Base-by-base conservation (phyloP, 2,329 filamentous ascomycete genomes). In the Colletotrichum theobromicola region DNA sequence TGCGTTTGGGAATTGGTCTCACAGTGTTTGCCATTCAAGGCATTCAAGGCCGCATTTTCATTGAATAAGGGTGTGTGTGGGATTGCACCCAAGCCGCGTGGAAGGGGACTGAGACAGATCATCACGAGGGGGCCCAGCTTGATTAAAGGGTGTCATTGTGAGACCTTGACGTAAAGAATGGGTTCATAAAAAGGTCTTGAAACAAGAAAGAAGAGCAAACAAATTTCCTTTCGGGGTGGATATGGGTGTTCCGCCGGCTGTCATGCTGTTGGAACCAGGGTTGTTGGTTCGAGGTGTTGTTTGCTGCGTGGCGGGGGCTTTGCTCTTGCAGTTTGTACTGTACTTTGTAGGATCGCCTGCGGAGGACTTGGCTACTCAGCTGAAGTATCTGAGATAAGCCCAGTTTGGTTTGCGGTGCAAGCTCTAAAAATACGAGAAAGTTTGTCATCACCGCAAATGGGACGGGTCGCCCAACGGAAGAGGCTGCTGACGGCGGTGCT, bases 391-490 rank as follows among this genome's bases (percentile, higher is more conserved):
- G 61, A 65, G 67, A 71, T 74, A 55, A 71, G 67, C 72, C 53
- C 35, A 35, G 60, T 16, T 26, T 57, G 16, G 37, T 50, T 46
- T 46, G 7, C 24, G 18, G 15, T n/a, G 28, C 37, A 12, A 13
- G 10, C 26, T 61, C 72, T 67, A 72, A 74, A 74, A 74, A 74
- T 74, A 72, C 62, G 26, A 62, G 30, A 63, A 16, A 30, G 57
- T 60, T 67, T 67, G 72, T 67, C 68, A 67, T 46, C 62, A 46
- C 55, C n/a, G 55, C n/a, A 30, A 55, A 28, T 58, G 50, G 24
- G 57, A 68, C 21, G 42, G 13, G 57, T 57, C 13, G 26, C 53
- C 16, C 21, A 57, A 30, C 53, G 24, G 26, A 1, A 50, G 4
- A 50, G 42, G n/a, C 42, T 50, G 53, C 53, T 57, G 21, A 57